Base-by-base conservation (phyloP, 78 protist genomes). In the Ministeria vibrans region DNA sequence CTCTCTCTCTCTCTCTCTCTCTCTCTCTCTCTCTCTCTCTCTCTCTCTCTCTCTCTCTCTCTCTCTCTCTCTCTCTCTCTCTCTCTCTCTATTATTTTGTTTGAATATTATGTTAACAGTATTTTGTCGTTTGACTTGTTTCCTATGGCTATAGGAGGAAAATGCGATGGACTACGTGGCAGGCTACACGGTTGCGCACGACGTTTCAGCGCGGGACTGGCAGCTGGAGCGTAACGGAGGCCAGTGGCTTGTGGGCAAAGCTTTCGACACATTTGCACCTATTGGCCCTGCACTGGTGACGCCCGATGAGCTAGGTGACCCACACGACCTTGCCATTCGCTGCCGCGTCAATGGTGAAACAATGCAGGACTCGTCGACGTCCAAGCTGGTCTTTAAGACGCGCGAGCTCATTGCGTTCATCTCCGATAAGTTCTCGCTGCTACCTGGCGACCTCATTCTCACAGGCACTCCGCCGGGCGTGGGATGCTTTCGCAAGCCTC, bases 391-490 rank as follows among this genome's bases (percentile, higher is more conserved):
- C 75, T 43, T 13, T 71, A 39, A n/a, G 20, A 25, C 32, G 11
- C 45, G 27, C 36, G n/a, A 7, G 45, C 18, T 79, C 45, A 30
- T 79, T 28, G 51, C 53, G 45, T 55, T 3, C 46, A 23, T n/a
- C 45, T n/a, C 75, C 62, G 23, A 23, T 15, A 42, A 18, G 27
- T 1, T 66, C n/a, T 66, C 83, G 41, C 83, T 79, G 41, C 22
- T 45, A 27, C 62, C 75, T 1, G 83, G 83, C 23, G 83, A 79
- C 43, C 34, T 79, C 41, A 79, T 79, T 38, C 32, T 79, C 28
- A 79, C 76, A 0, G 83, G 83, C 64, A 79, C 83, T 1, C 83
- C 83, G 34, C 62, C 62, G 11, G 83, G 83, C 39, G 83, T 79
- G 4, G 83, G 83, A 36, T 59, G 68, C 63, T 75, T 75, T 32